Base-by-base conservation (phyloP, 768 basidiomycete species). In the Phlegmacium glaucopus region DNA sequence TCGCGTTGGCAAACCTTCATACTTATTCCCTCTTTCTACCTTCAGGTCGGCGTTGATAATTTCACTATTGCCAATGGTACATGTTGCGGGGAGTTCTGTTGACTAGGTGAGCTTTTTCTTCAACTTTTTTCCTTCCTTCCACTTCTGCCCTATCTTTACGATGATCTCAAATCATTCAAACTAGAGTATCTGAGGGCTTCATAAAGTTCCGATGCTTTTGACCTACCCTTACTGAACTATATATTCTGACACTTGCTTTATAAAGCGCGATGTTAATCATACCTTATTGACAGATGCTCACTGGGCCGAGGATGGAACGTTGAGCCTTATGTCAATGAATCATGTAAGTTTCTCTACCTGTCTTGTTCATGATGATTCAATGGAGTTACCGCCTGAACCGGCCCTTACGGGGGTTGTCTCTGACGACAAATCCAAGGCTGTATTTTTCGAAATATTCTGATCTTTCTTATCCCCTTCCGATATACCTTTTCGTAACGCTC, bases 151-250 rank as follows among this genome's bases (percentile, higher is more conserved):
- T 34, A 34, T 10, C 6, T 34, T 52, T 38, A 50, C 60, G 83
- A 86, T 84, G 85, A 88, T 71, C 52, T 67, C 61, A 73, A 68
- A 71, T 60, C 67, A 77, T 66, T 86, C 87, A 90, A 90, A 90
- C 87, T 90, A 90, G 87, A 90, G 87, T 90, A 83, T 89, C 76
- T 90, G 87, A 90, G 87, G 67, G 82, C 74, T 67, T 50, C 52
- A 22, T 22, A 53, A 57, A 27, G 66, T 77, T 79, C 70, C 84
- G 58, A 83, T 89, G 87, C 78, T 88, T 82, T 84, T 51, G 75
- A 51, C 64, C 58, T 76, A 71, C 74, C 77, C 55, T 66, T 73
- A 75, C 85, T 87, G 85, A 87, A 62, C 49, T 57, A 46, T 25
- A 40, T 45, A 7, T 44, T 13, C 12, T 49, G 18, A 30, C 48